These are phyloP conservation scores for Phytophthora nicotianae DNA, from an alignment of 352 stramenopile species.

Conservation along the genomic window DNA sequence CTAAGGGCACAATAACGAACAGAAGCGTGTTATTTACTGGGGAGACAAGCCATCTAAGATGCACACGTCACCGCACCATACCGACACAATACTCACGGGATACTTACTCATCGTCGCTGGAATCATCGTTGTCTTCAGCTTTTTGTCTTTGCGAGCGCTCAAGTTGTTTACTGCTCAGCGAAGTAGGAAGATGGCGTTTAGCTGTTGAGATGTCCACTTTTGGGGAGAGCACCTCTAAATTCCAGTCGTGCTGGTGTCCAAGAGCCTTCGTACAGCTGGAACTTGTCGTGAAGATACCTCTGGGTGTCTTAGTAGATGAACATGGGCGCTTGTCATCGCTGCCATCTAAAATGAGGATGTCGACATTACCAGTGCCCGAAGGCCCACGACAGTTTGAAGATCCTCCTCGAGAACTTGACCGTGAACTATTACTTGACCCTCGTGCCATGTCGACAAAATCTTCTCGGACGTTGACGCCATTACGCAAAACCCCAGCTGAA, in stretches of 20 bases:
- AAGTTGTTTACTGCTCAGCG: constrained; percentile 38
- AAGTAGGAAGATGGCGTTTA: constrained; percentile 39
- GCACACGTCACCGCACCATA: constrained; percentile 1
- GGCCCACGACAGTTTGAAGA: constrained; percentile 19
- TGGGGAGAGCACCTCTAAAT: constrained; percentile 61
- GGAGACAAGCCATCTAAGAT: not conserved
- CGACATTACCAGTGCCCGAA: constrained; percentile 33
- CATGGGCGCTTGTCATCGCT: constrained; percentile 49
- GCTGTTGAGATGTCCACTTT: constrained; percentile 56
- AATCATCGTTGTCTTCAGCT: constrained; percentile 15
- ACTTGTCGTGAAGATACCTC: constrained; percentile 51
- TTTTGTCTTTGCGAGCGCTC: constrained; percentile 34
- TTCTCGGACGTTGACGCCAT: constrained; percentile 47
- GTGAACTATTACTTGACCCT: constrained; percentile 9
- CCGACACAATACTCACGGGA: constrained; percentile 28
- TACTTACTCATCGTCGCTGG: constrained; percentile 60
- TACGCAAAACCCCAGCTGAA: constrained; percentile 53
- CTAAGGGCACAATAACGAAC: constrained; percentile 3
- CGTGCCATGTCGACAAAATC: constrained; percentile 51
- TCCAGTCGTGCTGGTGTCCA: constrained; percentile 50
- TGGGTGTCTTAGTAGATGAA: constrained; percentile 56
- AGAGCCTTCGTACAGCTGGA: constrained; percentile 18
- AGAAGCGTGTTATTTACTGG: constrained; percentile 7
- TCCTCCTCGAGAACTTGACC: constrained; percentile 21
- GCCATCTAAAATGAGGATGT: constrained; percentile 68